A percentile compares a stretch with the other conserved stretches of the same genome.
phyloP scores from a whole-genome alignment of 2,329 filamentous ascomycete species.

The Colletotrichum lindemuthianum region DNA sequence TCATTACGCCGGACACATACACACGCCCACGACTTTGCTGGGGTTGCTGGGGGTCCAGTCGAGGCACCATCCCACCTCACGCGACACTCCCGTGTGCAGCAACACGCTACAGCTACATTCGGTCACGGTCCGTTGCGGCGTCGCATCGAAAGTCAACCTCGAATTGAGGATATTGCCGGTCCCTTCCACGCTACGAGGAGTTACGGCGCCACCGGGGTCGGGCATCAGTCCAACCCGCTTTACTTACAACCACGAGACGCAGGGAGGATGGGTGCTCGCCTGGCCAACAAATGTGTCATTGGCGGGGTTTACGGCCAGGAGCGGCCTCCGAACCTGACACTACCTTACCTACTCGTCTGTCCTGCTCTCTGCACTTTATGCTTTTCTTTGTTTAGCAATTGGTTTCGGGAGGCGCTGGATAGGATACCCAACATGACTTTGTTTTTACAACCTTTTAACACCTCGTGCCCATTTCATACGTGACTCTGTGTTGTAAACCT shows the following conservation, averaged over 20 bases:
- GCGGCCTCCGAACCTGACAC: slow-evolving; percentile 10
- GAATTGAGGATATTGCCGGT: too few species aligned
- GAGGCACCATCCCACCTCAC: too few species aligned
- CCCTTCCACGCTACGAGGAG: background rate
- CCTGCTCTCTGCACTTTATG: background rate
- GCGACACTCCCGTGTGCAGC: too few species aligned
- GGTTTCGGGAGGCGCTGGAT: slow-evolving; percentile 3
- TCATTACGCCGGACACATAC: too few species aligned
- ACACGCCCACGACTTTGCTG: too few species aligned
- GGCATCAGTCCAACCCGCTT: slow-evolving; percentile 24
- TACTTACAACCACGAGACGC: slow-evolving; percentile 6
- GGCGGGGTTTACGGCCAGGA: slow-evolving; percentile 15
- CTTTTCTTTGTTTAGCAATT: slow-evolving; percentile 1
- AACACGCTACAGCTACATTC: too few species aligned
- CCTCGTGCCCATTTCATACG: background rate
- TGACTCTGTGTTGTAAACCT: background rate
- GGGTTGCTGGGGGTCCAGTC: too few species aligned
- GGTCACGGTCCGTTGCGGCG: background rate
- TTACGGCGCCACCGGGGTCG: slow-evolving; percentile 25
- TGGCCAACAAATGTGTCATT: slow-evolving; percentile 11
- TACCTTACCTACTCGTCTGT: background rate
- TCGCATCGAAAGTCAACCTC: background rate
- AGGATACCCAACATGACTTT: slow-evolving; percentile 27
- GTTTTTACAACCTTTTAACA: background rate
- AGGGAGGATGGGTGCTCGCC: slow-evolving; percentile 1